A percentile compares a stretch with the other conserved stretches of the same genome.
phyloP scores from a whole-genome alignment of 1,284 basidiomycete genomes.

The Leucoagaricus sp. region DNA sequence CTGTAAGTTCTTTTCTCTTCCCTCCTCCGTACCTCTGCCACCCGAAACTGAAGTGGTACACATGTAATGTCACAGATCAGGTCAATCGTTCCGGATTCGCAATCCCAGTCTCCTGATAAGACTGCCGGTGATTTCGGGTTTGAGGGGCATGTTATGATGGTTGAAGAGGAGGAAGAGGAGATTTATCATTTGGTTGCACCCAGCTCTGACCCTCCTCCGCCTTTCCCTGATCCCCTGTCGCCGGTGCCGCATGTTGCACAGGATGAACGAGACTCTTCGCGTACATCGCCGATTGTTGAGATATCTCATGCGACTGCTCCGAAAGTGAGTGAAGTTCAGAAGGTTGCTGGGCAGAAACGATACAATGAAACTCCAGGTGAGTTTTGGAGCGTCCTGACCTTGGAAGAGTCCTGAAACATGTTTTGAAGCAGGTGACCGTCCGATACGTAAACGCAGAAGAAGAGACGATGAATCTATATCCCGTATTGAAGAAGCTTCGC shows the following conservation, averaged over 20 bases:
- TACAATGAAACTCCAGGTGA: background rate
- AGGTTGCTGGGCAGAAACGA: background rate
- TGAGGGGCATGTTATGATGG: background rate
- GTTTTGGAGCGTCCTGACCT: background rate
- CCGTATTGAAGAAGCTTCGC: too few relatives aligned
- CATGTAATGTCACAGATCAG: slow-evolving; percentile 20
- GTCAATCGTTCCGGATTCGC: slow-evolving; percentile 32
- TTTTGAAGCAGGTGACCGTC: background rate
- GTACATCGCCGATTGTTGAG: too few relatives aligned
- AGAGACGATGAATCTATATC: background rate
- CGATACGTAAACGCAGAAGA: background rate
- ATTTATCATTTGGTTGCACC: background rate
- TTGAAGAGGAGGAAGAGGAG: background rate
- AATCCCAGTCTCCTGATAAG: slow-evolving; percentile 23
- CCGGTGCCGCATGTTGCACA: too few relatives aligned
- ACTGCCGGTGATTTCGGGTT: background rate
- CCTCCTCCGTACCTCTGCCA: background rate
- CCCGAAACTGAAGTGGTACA: too few relatives aligned
- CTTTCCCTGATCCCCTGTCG: background rate
- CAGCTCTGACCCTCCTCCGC: background rate
- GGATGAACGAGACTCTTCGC: too few relatives aligned
- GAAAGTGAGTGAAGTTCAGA: background rate
- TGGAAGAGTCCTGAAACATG: background rate
- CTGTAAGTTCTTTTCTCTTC: slow-evolving; percentile 25
- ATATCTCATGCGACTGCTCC: too few relatives aligned